Percentiles rank a stretch among this genome's conserved stretches.
phyloP scores from a whole-genome alignment of 345 rosid genomes.

The Acer campestre region DNA sequence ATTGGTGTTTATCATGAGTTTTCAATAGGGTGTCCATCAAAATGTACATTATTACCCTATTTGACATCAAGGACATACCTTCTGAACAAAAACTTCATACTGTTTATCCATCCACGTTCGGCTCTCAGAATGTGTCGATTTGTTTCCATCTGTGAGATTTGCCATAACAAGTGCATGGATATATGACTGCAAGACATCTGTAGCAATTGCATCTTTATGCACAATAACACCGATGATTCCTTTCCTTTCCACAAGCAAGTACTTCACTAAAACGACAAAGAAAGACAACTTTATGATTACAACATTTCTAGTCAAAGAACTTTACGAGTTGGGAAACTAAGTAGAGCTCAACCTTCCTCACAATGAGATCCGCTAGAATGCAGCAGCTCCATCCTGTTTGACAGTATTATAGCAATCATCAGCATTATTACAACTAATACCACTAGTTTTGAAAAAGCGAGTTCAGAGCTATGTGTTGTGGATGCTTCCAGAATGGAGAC shows the following conservation, averaged over 20 bases:
- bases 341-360: conserved; percentile 43
- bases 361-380: conserved; percentile 39
- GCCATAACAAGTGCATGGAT: conserved; percentile 70
- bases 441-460: not conserved
- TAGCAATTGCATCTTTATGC: conserved; percentile 64
- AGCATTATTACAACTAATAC: conserved; percentile 15
- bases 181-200: conserved; percentile 74
- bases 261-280: conserved; percentile 49
- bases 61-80: conserved; percentile 48
- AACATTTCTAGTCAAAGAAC: not conserved
- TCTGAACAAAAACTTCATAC: conserved; percentile 52
- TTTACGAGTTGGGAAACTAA: not conserved
- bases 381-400: conserved; percentile 50
- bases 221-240: conserved; percentile 46
- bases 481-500: not conserved
- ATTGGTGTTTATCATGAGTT: not conserved
- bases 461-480: conserved; percentile 10
- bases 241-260: conserved; percentile 58
- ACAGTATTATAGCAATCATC: conserved; percentile 24
- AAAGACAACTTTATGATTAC: conserved; percentile 17
- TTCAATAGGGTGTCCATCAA: not conserved
- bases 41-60: not conserved
- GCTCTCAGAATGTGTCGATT: conserved; percentile 43
- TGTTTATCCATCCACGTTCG: conserved; percentile 80
- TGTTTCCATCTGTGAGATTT: conserved; percentile 26